Conservation (phyloP, 306 rosid species). For the Cicer judaicum region DNA sequence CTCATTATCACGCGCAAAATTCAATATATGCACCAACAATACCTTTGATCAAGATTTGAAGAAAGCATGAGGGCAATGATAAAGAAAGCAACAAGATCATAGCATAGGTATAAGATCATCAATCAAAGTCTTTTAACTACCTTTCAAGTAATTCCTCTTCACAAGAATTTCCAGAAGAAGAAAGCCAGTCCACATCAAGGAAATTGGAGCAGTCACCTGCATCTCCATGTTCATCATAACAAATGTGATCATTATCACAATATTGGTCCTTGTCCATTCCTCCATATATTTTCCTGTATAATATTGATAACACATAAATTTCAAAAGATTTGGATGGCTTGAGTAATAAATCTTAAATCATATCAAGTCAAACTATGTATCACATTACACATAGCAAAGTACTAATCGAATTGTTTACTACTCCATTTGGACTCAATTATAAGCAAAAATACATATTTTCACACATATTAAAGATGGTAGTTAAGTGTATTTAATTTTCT, state of each 20-base stretch:
- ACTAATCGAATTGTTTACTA: neutral
- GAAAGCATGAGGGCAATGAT: conserved; percentile 8
- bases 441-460: no score
- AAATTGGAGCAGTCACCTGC: conserved; percentile 75
- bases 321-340: conserved; percentile 37
- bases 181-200: conserved; percentile 77
- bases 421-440: no score
- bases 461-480: no score
- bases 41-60: conserved; percentile 32
- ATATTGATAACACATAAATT: conserved; percentile 51
- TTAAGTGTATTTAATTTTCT: no score
- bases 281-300: conserved; percentile 55
- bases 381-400: neutral
- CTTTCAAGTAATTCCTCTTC: conserved; percentile 82
- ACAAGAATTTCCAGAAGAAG: conserved; percentile 89
- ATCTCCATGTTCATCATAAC: conserved; percentile 74
- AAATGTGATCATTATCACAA: conserved; percentile 55
- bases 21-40: conserved; percentile 2
- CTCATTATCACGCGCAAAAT: conserved; percentile 34
- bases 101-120: neutral
- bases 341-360: conserved; percentile 40
- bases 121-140: conserved; percentile 49
- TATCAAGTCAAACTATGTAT: conserved; percentile 30
- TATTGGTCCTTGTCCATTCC: conserved; percentile 59
- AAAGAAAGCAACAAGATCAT: conserved; percentile 16